Conservation (phyloP, 2,329 filamentous ascomycete species). For the Exophiala dermatitidis region DNA sequence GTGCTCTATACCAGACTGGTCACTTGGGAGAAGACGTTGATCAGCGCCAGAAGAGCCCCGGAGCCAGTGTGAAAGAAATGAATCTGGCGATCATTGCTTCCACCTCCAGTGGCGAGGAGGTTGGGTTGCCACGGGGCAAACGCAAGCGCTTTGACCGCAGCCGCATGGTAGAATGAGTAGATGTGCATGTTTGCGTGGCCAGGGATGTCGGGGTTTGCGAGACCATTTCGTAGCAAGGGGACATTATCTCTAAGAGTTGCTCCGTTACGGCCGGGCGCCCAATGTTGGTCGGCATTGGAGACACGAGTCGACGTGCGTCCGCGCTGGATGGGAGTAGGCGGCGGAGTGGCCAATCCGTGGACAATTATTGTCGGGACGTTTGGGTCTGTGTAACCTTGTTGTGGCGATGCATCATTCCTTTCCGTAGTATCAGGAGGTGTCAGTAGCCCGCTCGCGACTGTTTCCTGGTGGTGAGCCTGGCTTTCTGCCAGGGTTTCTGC, state of each 20-base stretch:
- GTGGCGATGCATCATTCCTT: background rate
- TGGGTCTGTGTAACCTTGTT: background rate
- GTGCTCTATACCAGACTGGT: constrained; percentile 87
- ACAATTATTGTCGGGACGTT: background rate
- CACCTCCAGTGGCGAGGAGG: constrained; percentile 82
- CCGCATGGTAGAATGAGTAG: constrained; percentile 70
- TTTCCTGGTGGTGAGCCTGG: background rate
- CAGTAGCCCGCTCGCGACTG: background rate
- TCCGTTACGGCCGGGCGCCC: background rate
- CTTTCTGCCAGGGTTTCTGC: background rate
- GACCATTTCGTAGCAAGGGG: constrained; percentile 12
- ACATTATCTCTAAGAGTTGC: background rate
- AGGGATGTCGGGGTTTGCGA: constrained; percentile 20
- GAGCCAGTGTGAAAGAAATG: constrained; percentile 89
- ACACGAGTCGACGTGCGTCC: constrained; percentile 1
- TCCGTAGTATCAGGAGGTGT: constrained; percentile 14
- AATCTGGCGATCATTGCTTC: constrained; percentile 89
- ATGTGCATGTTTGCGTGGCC: constrained; percentile 45
- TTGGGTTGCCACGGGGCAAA: constrained; percentile 92
- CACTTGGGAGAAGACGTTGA: constrained; percentile 87
- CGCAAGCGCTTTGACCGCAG: constrained; percentile 91
- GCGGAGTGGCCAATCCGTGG: constrained; percentile 5
- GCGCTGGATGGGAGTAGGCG: constrained; percentile 6
- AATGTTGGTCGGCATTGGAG: background rate
- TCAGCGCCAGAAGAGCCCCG: constrained; percentile 77